Base-by-base conservation (phyloP, 768 basidiomycete genomes). In the Lactarius evosmus region DNA sequence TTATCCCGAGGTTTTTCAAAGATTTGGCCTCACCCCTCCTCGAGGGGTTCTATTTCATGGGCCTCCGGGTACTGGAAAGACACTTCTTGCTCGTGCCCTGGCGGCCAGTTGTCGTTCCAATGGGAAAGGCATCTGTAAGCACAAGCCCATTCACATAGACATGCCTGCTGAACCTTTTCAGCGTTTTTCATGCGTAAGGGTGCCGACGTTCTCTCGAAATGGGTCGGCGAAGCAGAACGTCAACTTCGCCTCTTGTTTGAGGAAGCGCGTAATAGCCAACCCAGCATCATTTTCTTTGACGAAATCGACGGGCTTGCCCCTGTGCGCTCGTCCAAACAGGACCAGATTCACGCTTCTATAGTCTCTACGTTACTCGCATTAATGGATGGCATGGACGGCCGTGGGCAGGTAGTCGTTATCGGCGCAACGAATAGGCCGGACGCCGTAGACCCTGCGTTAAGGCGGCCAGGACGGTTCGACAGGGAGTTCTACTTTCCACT, bases 181-280 rank as follows among this genome's bases (percentile, higher is more conserved):
- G 95, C 97, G 2, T 99, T 99, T 80, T 99, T 96, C 81, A 98
- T 99, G 97, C 89, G 97, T 55, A 99, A 99, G 77, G 97, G 97
- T 22, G 97, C 97, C 36, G 97, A 99, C 75, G 93, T 91, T 69
- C 81, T 98, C 32, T 95, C 94, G 7, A 99, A 99, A 78, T 99
- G 96, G 96, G 97, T 99, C 14, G 97, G 97, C 58, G 97, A 99
- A 77, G 96, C 97, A 6, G 97, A 98, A 72, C 86, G 97, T 2
- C 96, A 98, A 73, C 82, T 99, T 3, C 86, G 97, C 1, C 82
- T 98, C 44, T 80, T 98, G 16, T 99, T 99, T 73, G 96, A 98
- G 67, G 96, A 98, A 78, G 97, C 97, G 1, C 84, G 87, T 55
- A 86, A 88, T 58, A 89, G 85, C 57, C 96, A 98, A 71, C 96